phyloP scores from a whole-genome alignment of 225 moss, liverwort and hornwort genomes.

The Polytrichum formosum region DNA sequence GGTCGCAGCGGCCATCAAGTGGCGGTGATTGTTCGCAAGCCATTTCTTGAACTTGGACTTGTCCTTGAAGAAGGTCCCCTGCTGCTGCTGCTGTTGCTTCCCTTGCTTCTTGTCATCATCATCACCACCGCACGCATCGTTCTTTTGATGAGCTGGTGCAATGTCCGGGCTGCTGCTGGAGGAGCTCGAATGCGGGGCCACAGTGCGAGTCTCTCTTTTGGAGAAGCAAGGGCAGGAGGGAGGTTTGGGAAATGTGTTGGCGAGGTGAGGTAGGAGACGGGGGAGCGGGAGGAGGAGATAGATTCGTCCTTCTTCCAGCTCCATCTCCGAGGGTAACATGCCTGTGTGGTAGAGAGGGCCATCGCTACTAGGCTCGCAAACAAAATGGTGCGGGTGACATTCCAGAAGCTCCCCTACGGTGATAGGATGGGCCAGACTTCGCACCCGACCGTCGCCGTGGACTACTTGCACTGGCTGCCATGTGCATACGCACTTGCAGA shows the following conservation, averaged over 20 bases:
- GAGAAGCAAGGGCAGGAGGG: constrained; percentile 64
- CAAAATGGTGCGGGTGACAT: constrained; percentile 77
- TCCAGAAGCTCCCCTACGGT: constrained; percentile 64
- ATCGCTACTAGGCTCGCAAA: constrained; percentile 61
- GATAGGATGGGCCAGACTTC: constrained; percentile 42
- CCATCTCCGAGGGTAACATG: constrained; percentile 70
- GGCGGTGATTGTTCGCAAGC: constrained; percentile 13
- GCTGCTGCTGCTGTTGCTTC: not conserved
- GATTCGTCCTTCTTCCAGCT: constrained; percentile 66
- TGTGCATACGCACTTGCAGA: constrained; percentile 41
- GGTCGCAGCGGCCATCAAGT: constrained; percentile 23
- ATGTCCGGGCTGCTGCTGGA: not conserved
- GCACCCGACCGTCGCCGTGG: constrained; percentile 72
- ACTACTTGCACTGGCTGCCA: constrained; percentile 70
- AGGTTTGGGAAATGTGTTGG: constrained; percentile 21
- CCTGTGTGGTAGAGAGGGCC: constrained; percentile 59
- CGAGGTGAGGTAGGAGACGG: constrained; percentile 65
- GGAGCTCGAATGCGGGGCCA: constrained; percentile 6
- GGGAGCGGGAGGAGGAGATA: constrained; percentile 87
- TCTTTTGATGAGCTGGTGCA: constrained; percentile 5
- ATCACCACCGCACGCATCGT: constrained; percentile 7
- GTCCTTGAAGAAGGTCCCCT: not conserved
- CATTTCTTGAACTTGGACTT: constrained; percentile 17
- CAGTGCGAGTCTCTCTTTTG: not conserved
- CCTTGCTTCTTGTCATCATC: constrained; percentile 1